These are phyloP conservation scores for Curvularia spicifera DNA, from an alignment of 2,329 filamentous ascomycete genomes.

Conservation along the genomic window DNA sequence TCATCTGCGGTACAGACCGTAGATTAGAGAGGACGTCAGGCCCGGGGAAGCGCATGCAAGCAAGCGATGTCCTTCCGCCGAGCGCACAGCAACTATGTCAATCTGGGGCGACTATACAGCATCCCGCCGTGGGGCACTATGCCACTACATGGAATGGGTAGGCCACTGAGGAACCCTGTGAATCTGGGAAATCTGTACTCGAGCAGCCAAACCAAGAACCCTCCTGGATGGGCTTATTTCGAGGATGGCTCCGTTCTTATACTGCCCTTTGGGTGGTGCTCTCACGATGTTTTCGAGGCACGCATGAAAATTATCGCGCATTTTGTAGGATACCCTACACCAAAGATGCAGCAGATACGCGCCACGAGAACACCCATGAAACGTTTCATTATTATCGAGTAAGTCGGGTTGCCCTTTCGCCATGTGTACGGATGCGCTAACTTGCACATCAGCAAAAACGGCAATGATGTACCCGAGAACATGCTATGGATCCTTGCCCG, in stretches of 20 bases:
- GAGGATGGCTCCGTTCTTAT: slow-evolving; percentile 34
- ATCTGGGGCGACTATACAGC: slow-evolving; percentile 22
- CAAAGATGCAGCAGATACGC: slow-evolving; percentile 14
- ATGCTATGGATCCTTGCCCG: slow-evolving; percentile 16
- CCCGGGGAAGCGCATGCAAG: neutral
- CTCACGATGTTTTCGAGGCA: slow-evolving; percentile 24
- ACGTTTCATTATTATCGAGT: slow-evolving; percentile 24
- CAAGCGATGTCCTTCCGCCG: slow-evolving; percentile 14
- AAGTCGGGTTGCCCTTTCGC: slow-evolving; percentile 3
- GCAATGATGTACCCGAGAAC: neutral
- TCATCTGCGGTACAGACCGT: neutral
- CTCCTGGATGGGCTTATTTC: slow-evolving; percentile 29
- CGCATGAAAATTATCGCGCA: slow-evolving; percentile 23
- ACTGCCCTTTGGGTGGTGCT: slow-evolving; percentile 6
- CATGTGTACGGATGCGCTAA: neutral
- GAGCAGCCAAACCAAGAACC: neutral
- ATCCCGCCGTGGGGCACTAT: slow-evolving; percentile 6
- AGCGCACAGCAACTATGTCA: slow-evolving; percentile 19
- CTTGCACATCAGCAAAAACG: slow-evolving; percentile 10
- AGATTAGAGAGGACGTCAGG: slow-evolving; percentile 1
- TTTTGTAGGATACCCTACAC: slow-evolving; percentile 20
- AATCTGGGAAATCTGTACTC: slow-evolving; percentile 26
- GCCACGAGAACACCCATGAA: slow-evolving; percentile 4
- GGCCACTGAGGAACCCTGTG: slow-evolving; percentile 14
- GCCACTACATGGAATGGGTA: neutral